Conservation (phyloP, 2,329 filamentous ascomycete species). For the Beauveria pseudobassiana region DNA sequence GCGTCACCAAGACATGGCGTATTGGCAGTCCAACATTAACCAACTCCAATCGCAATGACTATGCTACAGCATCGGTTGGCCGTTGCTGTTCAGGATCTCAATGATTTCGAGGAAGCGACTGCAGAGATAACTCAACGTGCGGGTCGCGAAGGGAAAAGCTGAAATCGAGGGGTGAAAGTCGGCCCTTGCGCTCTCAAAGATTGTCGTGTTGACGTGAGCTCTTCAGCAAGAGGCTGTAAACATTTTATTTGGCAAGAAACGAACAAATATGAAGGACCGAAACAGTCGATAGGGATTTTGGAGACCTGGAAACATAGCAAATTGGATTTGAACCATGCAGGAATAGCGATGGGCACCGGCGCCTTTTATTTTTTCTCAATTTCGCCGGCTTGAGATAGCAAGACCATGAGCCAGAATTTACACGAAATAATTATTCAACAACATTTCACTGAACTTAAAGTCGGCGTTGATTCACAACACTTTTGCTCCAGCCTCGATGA, state of each 20-base stretch:
- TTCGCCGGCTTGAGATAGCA: neutral
- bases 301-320: neutral
- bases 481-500: neutral
- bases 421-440: neutral
- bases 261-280: neutral
- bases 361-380: neutral
- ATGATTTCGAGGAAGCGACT: conserved; percentile 9
- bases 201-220: no score
- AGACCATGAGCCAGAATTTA: neutral
- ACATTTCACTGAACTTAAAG: neutral
- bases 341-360: neutral
- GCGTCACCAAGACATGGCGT: neutral
- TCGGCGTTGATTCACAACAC: neutral
- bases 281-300: neutral
- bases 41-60: neutral
- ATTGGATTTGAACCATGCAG: neutral
- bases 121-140: neutral
- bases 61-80: neutral
- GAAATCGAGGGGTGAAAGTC: neutral
- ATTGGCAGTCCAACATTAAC: neutral
- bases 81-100: conserved; percentile 3
- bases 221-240: neutral
- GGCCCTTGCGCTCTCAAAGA: neutral
- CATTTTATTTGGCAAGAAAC: neutral
- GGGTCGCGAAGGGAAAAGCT: neutral